Base-by-base conservation (phyloP, 164 flowering plant genomes). In the Nymphaea colorata region DNA sequence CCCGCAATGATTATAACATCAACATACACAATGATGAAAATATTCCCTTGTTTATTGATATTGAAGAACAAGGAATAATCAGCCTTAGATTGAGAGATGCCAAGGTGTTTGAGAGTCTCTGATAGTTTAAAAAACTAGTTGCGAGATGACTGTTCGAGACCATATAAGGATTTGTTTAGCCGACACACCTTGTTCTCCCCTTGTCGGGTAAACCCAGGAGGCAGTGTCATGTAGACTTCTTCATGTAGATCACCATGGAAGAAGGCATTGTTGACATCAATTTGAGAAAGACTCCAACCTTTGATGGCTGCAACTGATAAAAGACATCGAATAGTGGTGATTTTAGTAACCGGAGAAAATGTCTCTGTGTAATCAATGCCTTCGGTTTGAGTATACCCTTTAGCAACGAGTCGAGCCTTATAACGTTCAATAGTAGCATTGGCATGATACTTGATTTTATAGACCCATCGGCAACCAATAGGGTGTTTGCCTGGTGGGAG, bases 211-310 rank as follows among this genome's bases (percentile, higher is more conserved):
- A 62, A 62, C 18, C 16, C 36, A 11, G 64, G 64, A 18, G 36
- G 64, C 7, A 62, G 12, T 62, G 8, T 14, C 36, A 62, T 62
- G 18, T 62, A 62, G 18, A 62, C 1, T 62, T 62, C 64, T 62
- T 62, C 64, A 14, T 62, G n/a, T 2, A 62, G 18, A 62, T 62
- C 64, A 14, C 64, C 64, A 17, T 62, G 64, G 18, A 62, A 1
- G 18, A 62, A 62, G 25, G 64, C 64, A 62, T 62, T 62, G 64
- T 62, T 62, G 18, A 62, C 64, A 17, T 62, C 64, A 14, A 62
- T 11, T 18, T 62, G 2, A 25, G 12, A 25, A 6, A 62, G 18
- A 17, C 12, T 10, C 59, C 25, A 62, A 18, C 18, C 8, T 12
- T 62, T 6, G 2, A 62, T 62, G 64, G 36, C 64, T 6, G 36